A percentile compares a stretch with the other conserved stretches of the same genome.
phyloP scores from a whole-genome alignment of 306 rosid species.

The Malus fusca region DNA sequence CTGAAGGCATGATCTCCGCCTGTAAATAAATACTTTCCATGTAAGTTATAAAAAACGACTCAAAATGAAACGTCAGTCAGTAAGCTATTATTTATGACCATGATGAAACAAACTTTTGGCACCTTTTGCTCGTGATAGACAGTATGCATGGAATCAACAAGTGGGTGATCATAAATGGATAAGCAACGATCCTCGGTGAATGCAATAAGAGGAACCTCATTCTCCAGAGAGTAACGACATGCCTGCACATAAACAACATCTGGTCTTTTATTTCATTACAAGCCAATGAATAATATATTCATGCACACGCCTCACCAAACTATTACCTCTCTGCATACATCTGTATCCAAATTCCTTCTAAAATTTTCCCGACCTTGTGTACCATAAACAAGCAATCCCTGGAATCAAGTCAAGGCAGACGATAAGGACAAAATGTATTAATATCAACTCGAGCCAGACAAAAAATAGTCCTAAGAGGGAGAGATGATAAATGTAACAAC shows the following conservation, averaged over 20 bases:
- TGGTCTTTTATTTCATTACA: neutral
- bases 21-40: slow-evolving; percentile 31
- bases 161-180: slow-evolving; percentile 72
- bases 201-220: slow-evolving; percentile 73
- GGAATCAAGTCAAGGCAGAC: slow-evolving; percentile 29
- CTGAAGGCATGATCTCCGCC: slow-evolving; percentile 84
- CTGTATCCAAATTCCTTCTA: slow-evolving; percentile 62
- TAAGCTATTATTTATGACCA: neutral
- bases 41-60: neutral
- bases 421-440: neutral
- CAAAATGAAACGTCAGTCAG: slow-evolving; percentile 11
- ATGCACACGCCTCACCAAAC: slow-evolving; percentile 1
- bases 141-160: slow-evolving; percentile 70
- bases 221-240: slow-evolving; percentile 65
- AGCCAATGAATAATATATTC: slow-evolving; percentile 1
- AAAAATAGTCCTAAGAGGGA: neutral
- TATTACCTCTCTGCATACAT: slow-evolving; percentile 72
- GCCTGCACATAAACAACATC: slow-evolving; percentile 45
- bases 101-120: neutral
- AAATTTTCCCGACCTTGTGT: slow-evolving; percentile 79
- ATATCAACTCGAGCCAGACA: neutral
- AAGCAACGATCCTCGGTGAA: slow-evolving; percentile 75
- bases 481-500: neutral
- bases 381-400: slow-evolving; percentile 97
- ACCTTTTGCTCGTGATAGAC: slow-evolving; percentile 87